Percentiles rank a stretch among this genome's conserved stretches.
phyloP scores from a whole-genome alignment of 305 asterid species.

The Vinca major region DNA sequence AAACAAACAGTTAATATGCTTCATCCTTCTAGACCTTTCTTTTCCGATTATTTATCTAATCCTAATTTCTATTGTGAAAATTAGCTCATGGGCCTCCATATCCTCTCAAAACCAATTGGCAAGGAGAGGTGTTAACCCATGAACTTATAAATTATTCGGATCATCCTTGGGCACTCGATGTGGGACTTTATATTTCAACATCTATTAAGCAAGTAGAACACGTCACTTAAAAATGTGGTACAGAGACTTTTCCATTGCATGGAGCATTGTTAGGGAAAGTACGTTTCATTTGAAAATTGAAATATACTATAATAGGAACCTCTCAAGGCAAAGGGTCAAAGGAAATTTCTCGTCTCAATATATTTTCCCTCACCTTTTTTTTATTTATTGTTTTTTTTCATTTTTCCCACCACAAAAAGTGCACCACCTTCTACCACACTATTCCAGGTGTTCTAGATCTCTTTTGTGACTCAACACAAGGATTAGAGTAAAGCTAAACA shows the following conservation, averaged over 20 bases:
- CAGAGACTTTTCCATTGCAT: not conserved
- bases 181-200: no score
- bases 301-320: not conserved
- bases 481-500: not conserved
- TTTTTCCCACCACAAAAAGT: not conserved
- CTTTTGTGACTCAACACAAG: not conserved
- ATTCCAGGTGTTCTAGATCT: not conserved
- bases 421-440: not conserved
- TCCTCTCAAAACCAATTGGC: no score
- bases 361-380: no score
- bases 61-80: conserved; percentile 2
- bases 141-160: no score
- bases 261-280: not conserved
- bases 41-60: not conserved
- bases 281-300: not conserved
- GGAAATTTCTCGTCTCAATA: not conserved
- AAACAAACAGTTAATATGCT: conserved; percentile 5
- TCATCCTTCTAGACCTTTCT: not conserved
- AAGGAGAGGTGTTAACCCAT: no score
- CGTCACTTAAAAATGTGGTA: not conserved
- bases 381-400: not conserved
- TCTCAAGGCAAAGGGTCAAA: not conserved
- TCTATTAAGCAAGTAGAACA: not conserved
- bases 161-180: no score
- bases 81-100: no score